Base-by-base conservation (phyloP, 2,329 filamentous ascomycete genomes). In the Colletotrichum acutatum region DNA sequence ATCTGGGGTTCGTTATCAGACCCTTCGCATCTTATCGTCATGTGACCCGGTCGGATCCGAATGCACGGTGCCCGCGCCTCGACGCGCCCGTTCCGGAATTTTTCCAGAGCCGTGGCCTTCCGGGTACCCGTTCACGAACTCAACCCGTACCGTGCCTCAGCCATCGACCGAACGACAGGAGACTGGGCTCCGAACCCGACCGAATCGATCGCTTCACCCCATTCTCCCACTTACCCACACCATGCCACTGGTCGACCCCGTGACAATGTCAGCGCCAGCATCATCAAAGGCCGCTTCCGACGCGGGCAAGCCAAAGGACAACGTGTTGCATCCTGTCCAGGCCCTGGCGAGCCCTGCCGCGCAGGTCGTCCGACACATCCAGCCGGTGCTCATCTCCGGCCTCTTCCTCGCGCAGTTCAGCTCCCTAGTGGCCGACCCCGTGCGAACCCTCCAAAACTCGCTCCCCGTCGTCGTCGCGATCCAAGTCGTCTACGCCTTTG, bases 391-490 rank as follows among this genome's bases (percentile, higher is more conserved):
- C 12, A 86, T 97, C 34, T 86, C 94, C 34, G 88, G 87, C 11
- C 82, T 93, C 46, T 91, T 93, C 79, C 86, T 88, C 58, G 79
- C 89, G 75, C 89, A 89, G 52, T 96, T 97, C 82, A 80, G 84
- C 46, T 83, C 87, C 22, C 86, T 97, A 30, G 93, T 97, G 32
- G 85, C 87, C 19, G 89, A 95, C 75, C 94, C 95, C 0, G 88
- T 92, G 2, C 82, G 87, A 19, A 88, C 92, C 7, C 87, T 97
- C 49, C 81, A 88, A 16, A 86, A 80, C 34, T 85, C 91, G 2
- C 83, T 96, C 3, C 87, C 92, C 0, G 87, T 90, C 14, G 85
- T 95, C 16, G 88, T 89, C 3, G 82, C 86, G 5, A 80, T 95
- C 3, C 95, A 97, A 81, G 84, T 87, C 14, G 83, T 82, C 12